Base-by-base conservation (phyloP, 306 rosid genomes). In the Quercus agrifolia region DNA sequence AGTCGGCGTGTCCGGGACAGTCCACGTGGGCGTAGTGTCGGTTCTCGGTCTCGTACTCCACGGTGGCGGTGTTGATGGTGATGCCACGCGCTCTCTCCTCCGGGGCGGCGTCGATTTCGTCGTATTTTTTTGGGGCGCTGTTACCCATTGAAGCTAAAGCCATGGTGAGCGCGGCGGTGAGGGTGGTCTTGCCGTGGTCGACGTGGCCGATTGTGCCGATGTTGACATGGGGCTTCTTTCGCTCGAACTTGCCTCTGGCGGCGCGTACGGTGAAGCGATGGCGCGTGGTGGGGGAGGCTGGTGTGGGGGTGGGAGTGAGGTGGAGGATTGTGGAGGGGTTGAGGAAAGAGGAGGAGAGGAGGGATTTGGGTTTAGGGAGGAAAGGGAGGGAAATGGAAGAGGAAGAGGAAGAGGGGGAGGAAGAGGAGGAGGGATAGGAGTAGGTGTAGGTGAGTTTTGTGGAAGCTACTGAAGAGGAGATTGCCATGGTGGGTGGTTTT, bases 191-290 rank as follows among this genome's bases (percentile, higher is more conserved):
- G 55, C 97, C 97, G 78, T 92, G 97, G 92, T 92, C 97, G 71
- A 92, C 97, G 58, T 92, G 97, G 75, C 97, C 97, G 68, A 92
- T 92, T 4, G 97, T 92, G 78, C 97, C 96, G 79, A 92, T 92
- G 82, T 92, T 92, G 62, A 92, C 90, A 51, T 92, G 97, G 82
- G 97, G 97, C 76, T 92, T 92, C 82, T 92, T 92, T 44, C 97
- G 84, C 87, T 92, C 97, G 82, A 92, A 92, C 77, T 92, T 92
- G 6, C 93, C 93, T 7, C 97, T 81, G n/a, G 97, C 97, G 38
- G 97, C 96, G 18, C 88, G 86, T 64, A 92, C 67, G 5, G 96
- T 86, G 88, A 88, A 77, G 51, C 79, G 89, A 72, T 70, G 88
- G 59, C 75, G 55, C 31, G 78, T 44, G 58, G 21, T 15, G 58